These are phyloP conservation scores for Stylosanthes scabra DNA, from an alignment of 331 rosid species.

Conservation along the genomic window DNA sequence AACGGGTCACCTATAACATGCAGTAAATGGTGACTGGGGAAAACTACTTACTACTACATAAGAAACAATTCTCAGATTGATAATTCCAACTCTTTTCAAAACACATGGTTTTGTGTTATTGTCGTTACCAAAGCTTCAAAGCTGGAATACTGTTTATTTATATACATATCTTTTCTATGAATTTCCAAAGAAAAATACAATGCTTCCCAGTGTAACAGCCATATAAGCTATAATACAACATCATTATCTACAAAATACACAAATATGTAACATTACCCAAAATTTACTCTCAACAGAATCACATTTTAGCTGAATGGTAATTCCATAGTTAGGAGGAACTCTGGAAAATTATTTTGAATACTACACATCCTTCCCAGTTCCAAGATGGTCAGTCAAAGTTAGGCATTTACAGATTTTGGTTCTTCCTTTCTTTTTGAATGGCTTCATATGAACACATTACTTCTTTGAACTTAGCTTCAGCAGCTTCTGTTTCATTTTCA, in stretches of 20 bases:
- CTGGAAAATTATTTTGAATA: constrained; percentile 7
- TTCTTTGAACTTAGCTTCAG: constrained; percentile 95
- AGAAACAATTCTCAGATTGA: too few species aligned
- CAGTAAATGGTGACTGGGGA: too few species aligned
- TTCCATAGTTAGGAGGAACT: background rate
- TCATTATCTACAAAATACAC: background rate
- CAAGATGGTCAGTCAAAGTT: background rate
- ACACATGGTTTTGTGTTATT: background rate
- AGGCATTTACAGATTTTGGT: constrained; percentile 43
- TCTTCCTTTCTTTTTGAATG: constrained; percentile 75
- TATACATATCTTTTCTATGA: constrained; percentile 7
- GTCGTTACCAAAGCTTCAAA: too few species aligned
- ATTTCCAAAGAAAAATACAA: background rate
- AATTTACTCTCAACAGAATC: constrained; percentile 25
- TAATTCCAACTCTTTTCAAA: background rate
- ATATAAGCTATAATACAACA: constrained; percentile 27
- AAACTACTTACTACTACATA: too few species aligned
- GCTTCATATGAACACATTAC: constrained; percentile 93
- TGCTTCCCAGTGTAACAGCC: constrained; percentile 7
- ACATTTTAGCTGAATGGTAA: constrained; percentile 22
- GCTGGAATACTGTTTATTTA: constrained; percentile 28
- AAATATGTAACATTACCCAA: constrained; percentile 12
- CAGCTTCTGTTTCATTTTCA: constrained; percentile 67
- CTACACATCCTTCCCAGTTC: constrained; percentile 30
- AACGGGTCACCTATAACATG: too few species aligned